These are phyloP conservation scores for Leccinum arenicola DNA, from an alignment of 768 basidiomycete genomes.

Conservation along the genomic window DNA sequence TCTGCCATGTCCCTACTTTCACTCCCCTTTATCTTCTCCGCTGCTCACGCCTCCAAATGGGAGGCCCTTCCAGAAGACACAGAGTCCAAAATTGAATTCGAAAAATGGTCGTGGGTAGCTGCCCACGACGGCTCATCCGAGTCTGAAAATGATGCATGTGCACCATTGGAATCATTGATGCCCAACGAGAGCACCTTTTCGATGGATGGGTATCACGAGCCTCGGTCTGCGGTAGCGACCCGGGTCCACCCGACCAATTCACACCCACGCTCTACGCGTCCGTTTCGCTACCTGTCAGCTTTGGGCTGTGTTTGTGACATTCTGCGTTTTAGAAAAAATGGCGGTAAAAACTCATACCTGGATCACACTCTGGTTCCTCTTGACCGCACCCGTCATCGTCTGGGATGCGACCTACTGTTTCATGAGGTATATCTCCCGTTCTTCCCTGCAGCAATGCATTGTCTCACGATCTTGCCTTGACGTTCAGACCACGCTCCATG, in stretches of 20 bases:
- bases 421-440: conserved; percentile 48
- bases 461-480: neutral
- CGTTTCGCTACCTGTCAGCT: neutral
- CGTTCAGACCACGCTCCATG: conserved; percentile 79
- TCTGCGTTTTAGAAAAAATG: conserved; percentile 32
- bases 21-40: conserved; percentile 30
- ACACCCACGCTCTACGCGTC: conserved; percentile 1
- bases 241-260: neutral
- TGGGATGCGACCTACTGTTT: conserved; percentile 88
- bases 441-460: too few species aligned
- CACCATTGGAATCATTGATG: neutral
- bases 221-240: neutral
- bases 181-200: neutral
- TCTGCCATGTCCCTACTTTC: conserved; percentile 17
- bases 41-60: conserved; percentile 30
- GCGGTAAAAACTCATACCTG: conserved; percentile 50
- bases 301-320: neutral
- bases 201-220: neutral
- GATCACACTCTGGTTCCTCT: conserved; percentile 67
- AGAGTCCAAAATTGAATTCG: neutral
- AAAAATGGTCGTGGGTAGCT: neutral
- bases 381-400: conserved; percentile 49
- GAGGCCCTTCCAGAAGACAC: conserved; percentile 12
- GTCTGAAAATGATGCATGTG: neutral
- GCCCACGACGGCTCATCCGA: neutral